Conservation (phyloP, 164 flowering plant genomes). For the Vitis labrusca region DNA sequence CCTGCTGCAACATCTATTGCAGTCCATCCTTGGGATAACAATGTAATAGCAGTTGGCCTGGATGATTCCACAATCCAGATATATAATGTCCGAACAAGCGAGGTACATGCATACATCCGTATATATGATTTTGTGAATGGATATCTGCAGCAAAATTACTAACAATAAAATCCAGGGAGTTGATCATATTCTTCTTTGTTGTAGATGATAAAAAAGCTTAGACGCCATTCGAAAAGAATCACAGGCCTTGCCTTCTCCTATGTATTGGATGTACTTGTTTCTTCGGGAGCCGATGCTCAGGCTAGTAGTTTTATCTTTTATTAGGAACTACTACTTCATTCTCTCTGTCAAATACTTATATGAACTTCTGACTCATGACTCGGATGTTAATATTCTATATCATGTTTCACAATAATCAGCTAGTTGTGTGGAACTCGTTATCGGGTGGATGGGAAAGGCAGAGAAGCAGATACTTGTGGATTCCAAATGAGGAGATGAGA, state of each 20-base stretch:
- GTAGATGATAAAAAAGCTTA: slow-evolving; percentile 26
- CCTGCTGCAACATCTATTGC: slow-evolving; percentile 32
- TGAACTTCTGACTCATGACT: too few relatives aligned
- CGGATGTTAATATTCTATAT: too few relatives aligned
- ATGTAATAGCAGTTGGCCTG: slow-evolving; percentile 34
- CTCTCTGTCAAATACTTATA: too few relatives aligned
- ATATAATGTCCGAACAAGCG: slow-evolving; percentile 24
- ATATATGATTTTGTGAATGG: background rate
- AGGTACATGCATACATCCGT: slow-evolving; percentile 8
- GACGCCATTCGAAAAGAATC: slow-evolving; percentile 28
- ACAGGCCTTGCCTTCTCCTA: slow-evolving; percentile 36
- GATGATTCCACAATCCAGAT: slow-evolving; percentile 29
- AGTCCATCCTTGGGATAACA: slow-evolving; percentile 32
- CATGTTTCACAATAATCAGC: slow-evolving; percentile 18
- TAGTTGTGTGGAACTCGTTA: slow-evolving; percentile 35
- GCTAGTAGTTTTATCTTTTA: background rate
- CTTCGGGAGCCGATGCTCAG: slow-evolving; percentile 39
- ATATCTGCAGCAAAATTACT: background rate
- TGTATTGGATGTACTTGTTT: slow-evolving; percentile 22
- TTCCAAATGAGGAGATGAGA: slow-evolving; percentile 37
- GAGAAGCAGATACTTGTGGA: slow-evolving; percentile 25
- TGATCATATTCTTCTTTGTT: background rate
- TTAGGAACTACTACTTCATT: too few relatives aligned
- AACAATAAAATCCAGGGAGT: background rate
- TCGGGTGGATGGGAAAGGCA: slow-evolving; percentile 46